phyloP scores from a whole-genome alignment of 768 basidiomycete species.

The Calocera viscosa region DNA sequence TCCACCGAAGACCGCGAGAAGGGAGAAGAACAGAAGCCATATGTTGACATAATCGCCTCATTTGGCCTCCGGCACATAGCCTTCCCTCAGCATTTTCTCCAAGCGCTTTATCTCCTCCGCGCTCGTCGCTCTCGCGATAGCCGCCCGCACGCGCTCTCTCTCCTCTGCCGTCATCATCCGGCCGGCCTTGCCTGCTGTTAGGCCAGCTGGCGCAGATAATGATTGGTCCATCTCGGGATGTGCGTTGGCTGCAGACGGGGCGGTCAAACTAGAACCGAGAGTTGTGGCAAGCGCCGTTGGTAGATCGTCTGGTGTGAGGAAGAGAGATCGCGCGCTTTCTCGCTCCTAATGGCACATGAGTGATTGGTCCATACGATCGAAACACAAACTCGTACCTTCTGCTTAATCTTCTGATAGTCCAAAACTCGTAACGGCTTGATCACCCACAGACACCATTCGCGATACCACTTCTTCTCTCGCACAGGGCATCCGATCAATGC shows the following conservation, averaged over 20 bases:
- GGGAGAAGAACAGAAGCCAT: neutral
- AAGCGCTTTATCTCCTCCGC: slow-evolving; percentile 77
- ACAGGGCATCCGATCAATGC: slow-evolving; percentile 74
- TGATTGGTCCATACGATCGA: neutral
- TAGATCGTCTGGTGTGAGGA: slow-evolving; percentile 66
- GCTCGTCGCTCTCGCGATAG: slow-evolving; percentile 81
- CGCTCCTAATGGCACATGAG: slow-evolving; percentile 51
- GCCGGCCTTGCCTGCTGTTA: slow-evolving; percentile 45
- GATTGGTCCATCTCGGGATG: slow-evolving; percentile 58
- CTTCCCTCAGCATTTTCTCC: slow-evolving; percentile 72
- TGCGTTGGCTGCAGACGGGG: slow-evolving; percentile 39
- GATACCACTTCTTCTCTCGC: slow-evolving; percentile 85
- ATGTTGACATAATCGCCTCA: neutral
- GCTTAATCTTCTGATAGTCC: slow-evolving; percentile 89
- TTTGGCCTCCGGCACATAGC: slow-evolving; percentile 47
- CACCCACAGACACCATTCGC: slow-evolving; percentile 88
- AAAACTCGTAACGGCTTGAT: slow-evolving; percentile 78
- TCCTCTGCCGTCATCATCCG: slow-evolving; percentile 86
- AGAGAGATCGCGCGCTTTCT: slow-evolving; percentile 55
- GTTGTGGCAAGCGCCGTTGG: slow-evolving; percentile 70
- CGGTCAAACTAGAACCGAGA: slow-evolving; percentile 56
- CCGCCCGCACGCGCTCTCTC: slow-evolving; percentile 71
- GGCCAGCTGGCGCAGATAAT: slow-evolving; percentile 40
- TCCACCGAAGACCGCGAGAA: neutral
- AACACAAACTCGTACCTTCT: slow-evolving; percentile 48